Evolutionary conservation across 148 eudicot genomes (phyloP), one percentile per base, ranked within the genome.

Genomic region (Rhododendron henanense): DNA sequence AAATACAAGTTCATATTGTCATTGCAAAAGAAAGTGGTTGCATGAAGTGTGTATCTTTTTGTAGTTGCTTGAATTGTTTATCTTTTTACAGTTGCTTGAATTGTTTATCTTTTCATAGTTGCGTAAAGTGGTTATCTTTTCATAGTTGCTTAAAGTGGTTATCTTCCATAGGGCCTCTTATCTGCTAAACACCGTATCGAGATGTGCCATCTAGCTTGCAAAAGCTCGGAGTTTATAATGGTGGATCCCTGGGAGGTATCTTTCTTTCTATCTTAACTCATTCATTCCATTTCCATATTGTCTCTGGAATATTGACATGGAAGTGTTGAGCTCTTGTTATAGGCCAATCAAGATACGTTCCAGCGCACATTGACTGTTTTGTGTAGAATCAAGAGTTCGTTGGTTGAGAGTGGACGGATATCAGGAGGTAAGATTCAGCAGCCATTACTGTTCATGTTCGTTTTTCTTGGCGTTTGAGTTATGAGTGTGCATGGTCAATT

Each of bases 161-260:
- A 44, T 87, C 67, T 57, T 84, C 81, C 51, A 37, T 82, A 95
- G 98, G 96, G 93, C 50, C 99, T 97, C 82, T n/a, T 93, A 89
- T 89, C 94, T 81, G 91, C 98, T 79, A 92, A 92, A 55, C 94
- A 97, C 88, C 95, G 99, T 84, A 87, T 95, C 57, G 86, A 93
- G 37, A 94, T 97, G 99, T 95, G 99, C 85, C 74, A 88, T 85
- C 88, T 95, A 74, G 99, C 98, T 75, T 97, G 97, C 87, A 90
- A 77, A 91, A 94, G 93, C 87, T 97, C 99, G 9, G 93, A 94
- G 19, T 94, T 94, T 81, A 85, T 94, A 81, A 97, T 94, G 99
- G 98, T 94, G 41, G 98, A 97, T 92, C 90, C 94, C 48, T 97
- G 99, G 98, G 99, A 97, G 99, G 99, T 97, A 50, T 65, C 53